These are phyloP conservation scores for Yarrowia sp. DNA, from an alignment of 805 yeast genomes.

Conservation along the genomic window DNA sequence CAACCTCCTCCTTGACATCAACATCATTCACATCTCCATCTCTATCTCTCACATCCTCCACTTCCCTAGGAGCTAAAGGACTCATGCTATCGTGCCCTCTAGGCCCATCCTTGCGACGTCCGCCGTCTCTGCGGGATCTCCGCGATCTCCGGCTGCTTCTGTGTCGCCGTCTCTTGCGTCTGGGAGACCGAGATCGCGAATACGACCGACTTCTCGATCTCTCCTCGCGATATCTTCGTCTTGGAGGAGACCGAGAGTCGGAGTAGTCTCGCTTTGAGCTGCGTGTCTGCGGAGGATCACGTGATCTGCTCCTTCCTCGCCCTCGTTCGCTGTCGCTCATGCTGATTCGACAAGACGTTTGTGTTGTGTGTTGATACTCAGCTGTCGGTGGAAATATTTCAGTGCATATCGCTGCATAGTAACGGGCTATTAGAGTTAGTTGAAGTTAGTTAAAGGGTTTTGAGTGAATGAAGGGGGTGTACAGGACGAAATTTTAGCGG, in stretches of 20 bases:
- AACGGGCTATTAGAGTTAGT: neutral
- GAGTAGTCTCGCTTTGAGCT: neutral
- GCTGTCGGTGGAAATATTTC: conserved; percentile 10
- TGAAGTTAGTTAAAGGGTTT: neutral
- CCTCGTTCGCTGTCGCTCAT: conserved; percentile 6
- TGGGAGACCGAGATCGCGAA: neutral
- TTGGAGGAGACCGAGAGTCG: neutral
- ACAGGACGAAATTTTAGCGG: no score
- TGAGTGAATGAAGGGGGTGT: neutral
- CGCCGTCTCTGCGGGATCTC: neutral
- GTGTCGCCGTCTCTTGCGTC: neutral
- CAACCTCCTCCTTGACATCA: neutral
- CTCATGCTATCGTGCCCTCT: neutral
- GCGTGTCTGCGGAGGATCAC: neutral
- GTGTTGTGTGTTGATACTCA: neutral
- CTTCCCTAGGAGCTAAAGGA: neutral
- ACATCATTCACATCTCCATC: no score
- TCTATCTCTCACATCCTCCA: neutral
- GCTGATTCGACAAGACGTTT: neutral
- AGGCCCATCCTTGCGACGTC: conserved; percentile 7
- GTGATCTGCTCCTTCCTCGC: neutral
- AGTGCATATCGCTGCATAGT: conserved; percentile 1
- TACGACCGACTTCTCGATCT: neutral
- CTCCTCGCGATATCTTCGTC: neutral
- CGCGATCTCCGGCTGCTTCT: neutral